Evolutionary conservation across 78 protist genomes (phyloP).

Genomic region (Speleostelium caveatum): DNA sequence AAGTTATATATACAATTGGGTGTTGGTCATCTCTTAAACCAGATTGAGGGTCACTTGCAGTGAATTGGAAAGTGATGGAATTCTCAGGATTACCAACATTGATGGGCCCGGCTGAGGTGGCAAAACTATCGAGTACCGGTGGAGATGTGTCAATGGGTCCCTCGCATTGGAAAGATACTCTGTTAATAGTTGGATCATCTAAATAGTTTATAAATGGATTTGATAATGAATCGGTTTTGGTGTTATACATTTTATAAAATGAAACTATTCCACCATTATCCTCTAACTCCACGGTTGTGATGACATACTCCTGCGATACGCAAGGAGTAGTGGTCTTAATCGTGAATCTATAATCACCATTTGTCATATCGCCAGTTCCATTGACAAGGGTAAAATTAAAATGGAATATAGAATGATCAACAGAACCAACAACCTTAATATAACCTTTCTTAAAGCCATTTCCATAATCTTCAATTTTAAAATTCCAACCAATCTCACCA

Average conservation of each 20-base stretch:
- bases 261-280: too few relatives aligned
- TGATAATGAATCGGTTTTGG: too few relatives aligned
- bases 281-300: neutral
- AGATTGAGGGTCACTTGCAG: neutral
- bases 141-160: neutral
- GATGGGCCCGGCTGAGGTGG: neutral
- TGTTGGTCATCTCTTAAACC: constrained; percentile 4
- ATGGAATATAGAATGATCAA: neutral
- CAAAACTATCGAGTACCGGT: neutral
- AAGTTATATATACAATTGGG: neutral
- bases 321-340: neutral
- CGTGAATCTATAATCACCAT: neutral
- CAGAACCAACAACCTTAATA: neutral
- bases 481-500: neutral
- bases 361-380: neutral
- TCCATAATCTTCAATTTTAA: neutral
- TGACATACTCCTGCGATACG: neutral
- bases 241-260: too few relatives aligned
- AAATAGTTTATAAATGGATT: too few relatives aligned
- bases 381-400: neutral
- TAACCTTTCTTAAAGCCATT: neutral
- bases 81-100: constrained; percentile 11
- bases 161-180: too few relatives aligned
- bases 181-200: too few relatives aligned
- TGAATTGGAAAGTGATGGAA: neutral